Evolutionary conservation across 805 yeast genomes (phyloP), one percentile per base, ranked within the genome.

Genomic region (Candida maris): DNA sequence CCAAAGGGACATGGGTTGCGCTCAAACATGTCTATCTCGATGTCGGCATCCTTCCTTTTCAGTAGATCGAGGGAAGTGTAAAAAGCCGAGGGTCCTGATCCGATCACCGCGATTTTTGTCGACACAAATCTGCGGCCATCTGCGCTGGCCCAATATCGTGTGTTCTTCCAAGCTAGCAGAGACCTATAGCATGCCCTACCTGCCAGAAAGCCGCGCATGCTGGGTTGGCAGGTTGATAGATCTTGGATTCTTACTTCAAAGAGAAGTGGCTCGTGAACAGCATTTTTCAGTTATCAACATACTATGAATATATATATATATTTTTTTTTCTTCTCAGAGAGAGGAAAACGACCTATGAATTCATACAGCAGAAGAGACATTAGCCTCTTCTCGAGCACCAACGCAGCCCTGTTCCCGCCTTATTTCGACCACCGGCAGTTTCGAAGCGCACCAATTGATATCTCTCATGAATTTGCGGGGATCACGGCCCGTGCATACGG

Each of bases 21-120:
- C 53, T 93, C 99, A 65, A 79, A 88, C 59, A 91, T 69, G 42
- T 86, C 93, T 4, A 89, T 69, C 38, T 71, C 57, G 20, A 48
- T 36, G 6, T 33, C 28, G 10, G 49, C 30, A 8, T 40, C 35
- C 12, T 42, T 37, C 8, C 45, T 37, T 39, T 76, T 76, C 27
- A 88, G 62, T 12, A 89, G 62, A 31, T 84, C 79, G 44, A 81
- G 75, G 0, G 88, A 88, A 1, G 97, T 83, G 59, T 91, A 93
- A 54, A 93, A 87, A 1, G 96, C 97, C 1, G 97, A 89, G 0
- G 99, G 98, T 0, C 99, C 99, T 0, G 96, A 75, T 1, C 98
- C 98, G 3, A 93, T 77, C 5, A 93, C 74, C 0, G 96, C 95
- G 13, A 26, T 26, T 14, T 26, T 26, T 10, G 29, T 10, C 16